phyloP scores from a whole-genome alignment of 176 grass and related monocot species.

The Echinochloa phyllopogon region DNA sequence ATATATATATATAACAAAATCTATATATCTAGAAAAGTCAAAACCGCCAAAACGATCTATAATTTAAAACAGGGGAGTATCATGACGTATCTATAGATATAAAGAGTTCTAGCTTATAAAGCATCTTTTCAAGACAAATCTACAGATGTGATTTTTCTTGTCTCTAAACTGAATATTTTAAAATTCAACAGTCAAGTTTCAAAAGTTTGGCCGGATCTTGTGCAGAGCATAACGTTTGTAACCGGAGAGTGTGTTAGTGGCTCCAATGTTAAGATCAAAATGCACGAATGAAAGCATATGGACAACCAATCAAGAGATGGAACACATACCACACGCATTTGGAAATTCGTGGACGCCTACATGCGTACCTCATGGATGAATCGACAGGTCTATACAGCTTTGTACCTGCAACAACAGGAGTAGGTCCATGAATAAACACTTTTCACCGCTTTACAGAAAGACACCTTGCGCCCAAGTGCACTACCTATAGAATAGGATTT shows the following conservation, averaged over 20 bases:
- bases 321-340: conserved; percentile 61
- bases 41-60: too few relatives aligned
- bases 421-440: conserved; percentile 58
- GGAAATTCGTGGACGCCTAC: conserved; percentile 19
- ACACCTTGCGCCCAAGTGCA: background rate
- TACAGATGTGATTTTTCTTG: background rate
- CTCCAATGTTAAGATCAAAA: background rate
- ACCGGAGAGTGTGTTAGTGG: background rate
- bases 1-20: too few relatives aligned
- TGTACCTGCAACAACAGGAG: conserved; percentile 59
- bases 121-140: background rate
- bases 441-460: background rate
- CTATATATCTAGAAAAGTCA: too few relatives aligned
- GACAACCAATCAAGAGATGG: conserved; percentile 37
- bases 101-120: background rate
- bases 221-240: background rate
- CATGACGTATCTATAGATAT: background rate
- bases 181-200: background rate
- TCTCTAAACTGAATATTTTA: background rate
- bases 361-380: conserved; percentile 25
- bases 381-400: background rate
- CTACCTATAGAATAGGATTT: background rate
- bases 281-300: conserved; percentile 27
- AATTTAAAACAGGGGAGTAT: too few relatives aligned
- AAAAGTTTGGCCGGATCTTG: background rate